These are phyloP conservation scores for Rhododendron henanense DNA, from an alignment of 148 eudicot species.

Conservation along the genomic window DNA sequence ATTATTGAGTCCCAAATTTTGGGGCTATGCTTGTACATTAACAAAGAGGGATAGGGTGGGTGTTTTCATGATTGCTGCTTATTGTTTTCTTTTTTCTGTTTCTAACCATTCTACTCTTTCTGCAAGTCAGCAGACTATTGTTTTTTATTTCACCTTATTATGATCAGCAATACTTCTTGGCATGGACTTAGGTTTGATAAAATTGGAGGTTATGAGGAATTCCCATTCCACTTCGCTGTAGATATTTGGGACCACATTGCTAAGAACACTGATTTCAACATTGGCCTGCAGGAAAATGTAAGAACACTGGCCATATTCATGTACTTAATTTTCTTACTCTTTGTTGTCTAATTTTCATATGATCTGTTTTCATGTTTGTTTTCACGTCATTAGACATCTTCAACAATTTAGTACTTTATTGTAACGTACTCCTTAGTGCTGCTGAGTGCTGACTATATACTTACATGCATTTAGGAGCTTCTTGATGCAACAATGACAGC, in stretches of 20 bases:
- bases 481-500: conserved; percentile 63
- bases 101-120: background rate
- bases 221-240: conserved; percentile 48
- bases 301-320: conserved; percentile 15
- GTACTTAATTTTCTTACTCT: background rate
- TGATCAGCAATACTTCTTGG: conserved; percentile 14
- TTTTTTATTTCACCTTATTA: conserved; percentile 11
- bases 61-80: background rate
- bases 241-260: conserved; percentile 59
- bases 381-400: conserved; percentile 1
- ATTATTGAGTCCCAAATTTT: background rate
- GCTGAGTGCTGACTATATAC: conserved; percentile 6
- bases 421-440: background rate
- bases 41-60: background rate
- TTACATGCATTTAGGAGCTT: conserved; percentile 47
- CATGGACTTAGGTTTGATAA: conserved; percentile 43
- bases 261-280: conserved; percentile 18
- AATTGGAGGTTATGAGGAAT: conserved; percentile 38
- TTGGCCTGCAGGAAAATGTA: conserved; percentile 34
- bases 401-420: background rate
- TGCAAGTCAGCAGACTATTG: background rate
- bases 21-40: background rate
- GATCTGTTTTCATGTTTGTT: background rate
- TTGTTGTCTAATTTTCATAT: background rate
- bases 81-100: background rate